Evolutionary conservation across 176 grass and related monocot genomes (phyloP), one percentile per base, ranked within the genome.

Genomic region (Zoysia japonica): DNA sequence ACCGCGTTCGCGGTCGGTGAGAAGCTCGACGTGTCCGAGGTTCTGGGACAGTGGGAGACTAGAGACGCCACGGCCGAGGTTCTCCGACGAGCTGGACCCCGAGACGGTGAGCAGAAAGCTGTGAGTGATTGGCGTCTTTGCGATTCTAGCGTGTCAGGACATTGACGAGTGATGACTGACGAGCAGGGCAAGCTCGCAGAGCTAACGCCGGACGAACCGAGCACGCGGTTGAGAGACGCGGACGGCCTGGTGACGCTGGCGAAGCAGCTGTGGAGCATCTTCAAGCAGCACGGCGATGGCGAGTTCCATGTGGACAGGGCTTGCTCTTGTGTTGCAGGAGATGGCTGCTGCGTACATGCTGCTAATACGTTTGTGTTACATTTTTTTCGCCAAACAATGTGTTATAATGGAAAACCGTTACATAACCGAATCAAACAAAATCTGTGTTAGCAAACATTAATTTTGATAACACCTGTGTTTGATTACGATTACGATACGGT

Each of bases 201-300:
- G 61, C 67, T 98, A 69, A 72, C 74, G 38, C 54, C 68, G 4
- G 84, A 76, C 17, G 60, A 80, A 9, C 83, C 86, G n/a, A 68
- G 48, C 40, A 85, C 73, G 11, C 7, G 82, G 72, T 5, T 48
- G 45, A 84, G 96, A 70, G 78, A 88, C 79, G 61, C 74, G 15
- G 74, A 47, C 44, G 84, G 85, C 28, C 46, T 94, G 16, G 81
- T 94, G 59, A 77, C 78, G 15, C 74, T 98, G 65, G 92, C 92
- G 2, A 95, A 91, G 65, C 80, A 91, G 47, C 86, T 98, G 52
- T 98, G 92, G 92, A 94, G 90, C 75, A 59, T 49, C 40, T 90
- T 88, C 74, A 85, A 78, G 66, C 64, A 70, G 80, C 81, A 49
- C 20, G 70, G 65, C 63, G 67, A 85, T 28, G 85, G 79, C 52